A percentile compares a stretch with the other conserved stretches of the same genome.
Conservation (phyloP, 2,329 filamentous ascomycete species). For the Samsoniella hepiali region DNA sequence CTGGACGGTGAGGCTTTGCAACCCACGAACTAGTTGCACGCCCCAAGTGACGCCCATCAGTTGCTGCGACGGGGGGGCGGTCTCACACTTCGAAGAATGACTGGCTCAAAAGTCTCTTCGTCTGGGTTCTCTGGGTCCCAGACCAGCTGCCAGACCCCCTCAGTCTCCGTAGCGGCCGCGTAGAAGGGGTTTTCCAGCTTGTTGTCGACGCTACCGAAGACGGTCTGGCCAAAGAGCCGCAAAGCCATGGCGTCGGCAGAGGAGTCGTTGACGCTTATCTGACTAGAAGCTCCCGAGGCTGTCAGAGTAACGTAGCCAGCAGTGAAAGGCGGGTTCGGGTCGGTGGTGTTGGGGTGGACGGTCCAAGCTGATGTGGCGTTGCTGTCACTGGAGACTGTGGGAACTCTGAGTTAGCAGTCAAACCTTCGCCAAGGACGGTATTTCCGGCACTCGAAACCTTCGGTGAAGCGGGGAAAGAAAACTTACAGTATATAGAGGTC, state of each 20-base stretch:
- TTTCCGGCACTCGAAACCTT: not conserved
- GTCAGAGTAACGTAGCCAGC: not conserved
- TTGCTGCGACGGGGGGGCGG: not conserved
- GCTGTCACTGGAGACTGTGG: not conserved
- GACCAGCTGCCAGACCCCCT: not conserved
- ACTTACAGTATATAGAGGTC: not conserved
- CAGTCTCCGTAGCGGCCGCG: not conserved
- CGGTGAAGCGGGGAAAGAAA: not conserved
- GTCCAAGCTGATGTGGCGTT: not conserved
- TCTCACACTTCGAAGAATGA: not conserved
- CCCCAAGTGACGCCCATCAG: too few species aligned
- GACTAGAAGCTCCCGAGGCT: not conserved
- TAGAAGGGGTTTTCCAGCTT: not conserved
- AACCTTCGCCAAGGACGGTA: not conserved
- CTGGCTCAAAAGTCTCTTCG: not conserved
- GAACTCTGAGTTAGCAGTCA: not conserved
- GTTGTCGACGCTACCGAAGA: not conserved
- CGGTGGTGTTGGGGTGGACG: not conserved
- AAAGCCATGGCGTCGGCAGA: not conserved
- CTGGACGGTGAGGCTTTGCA: too few species aligned
- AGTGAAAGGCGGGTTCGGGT: not conserved
- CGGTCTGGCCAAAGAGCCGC: not conserved
- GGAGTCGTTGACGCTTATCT: not conserved
- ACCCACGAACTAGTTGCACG: too few species aligned
- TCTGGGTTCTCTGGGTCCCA: not conserved